Base-by-base conservation (phyloP, 768 basidiomycete genomes). In the Leccinellum rugosiceps region DNA sequence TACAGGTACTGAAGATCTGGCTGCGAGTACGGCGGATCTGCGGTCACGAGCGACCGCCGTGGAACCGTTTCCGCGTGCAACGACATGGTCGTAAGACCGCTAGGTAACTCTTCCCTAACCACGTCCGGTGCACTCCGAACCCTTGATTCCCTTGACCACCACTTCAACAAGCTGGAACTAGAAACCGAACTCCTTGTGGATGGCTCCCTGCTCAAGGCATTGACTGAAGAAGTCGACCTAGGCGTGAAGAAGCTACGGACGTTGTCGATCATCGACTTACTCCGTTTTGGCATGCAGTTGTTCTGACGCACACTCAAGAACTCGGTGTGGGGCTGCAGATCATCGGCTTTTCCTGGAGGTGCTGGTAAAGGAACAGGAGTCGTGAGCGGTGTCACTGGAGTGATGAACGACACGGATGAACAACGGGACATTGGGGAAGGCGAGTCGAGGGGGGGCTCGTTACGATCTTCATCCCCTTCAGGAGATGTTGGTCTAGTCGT, bases 191-290 rank as follows among this genome's bases (percentile, higher is more conserved):
- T 64, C 43, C 63, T 63, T 14, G 63, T 56, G 32, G 72, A 74
- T 23, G 65, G 50, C 26, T 64, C 65, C 9, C 66, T 67, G 48
- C 62, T 65, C 59, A 75, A 57, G 6, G 71, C 61, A 32, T 71
- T 60, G 46, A 72, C 64, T 6, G 81, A 75, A 15, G 81, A 78
- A 14, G 65, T 56, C 5, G 82, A 70, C 1, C 79, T 80, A 51
- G 82, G 74, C 26, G 76, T 71, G 63, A 89, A 87, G 52, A 89
- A 75, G 19, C 77, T 82, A 62, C 78, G 81, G 55, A 88, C 82
- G 62, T 83, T 86, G 60, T 80, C 83, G 48, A 84, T 80, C 70
- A 89, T 77, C 14, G 83, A 85, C 26, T 79, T 75, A 50, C 77
- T 72, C 43, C 79, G 75, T 59, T 78, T 78, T 11, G 78, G 79